Conservation (phyloP, 352 stramenopile species). For the Phytophthora meadii region DNA sequence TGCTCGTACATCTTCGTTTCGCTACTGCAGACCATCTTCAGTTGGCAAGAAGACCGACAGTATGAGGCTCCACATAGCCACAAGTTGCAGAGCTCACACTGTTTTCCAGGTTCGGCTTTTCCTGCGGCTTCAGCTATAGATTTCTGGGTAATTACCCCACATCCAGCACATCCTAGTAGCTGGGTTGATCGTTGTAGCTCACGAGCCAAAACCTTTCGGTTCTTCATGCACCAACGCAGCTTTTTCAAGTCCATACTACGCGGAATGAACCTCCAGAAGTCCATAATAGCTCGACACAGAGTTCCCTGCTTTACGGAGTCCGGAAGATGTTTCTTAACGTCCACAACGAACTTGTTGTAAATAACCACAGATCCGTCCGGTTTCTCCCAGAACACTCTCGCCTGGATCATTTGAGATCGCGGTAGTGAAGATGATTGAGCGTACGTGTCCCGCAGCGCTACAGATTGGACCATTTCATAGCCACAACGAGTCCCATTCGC, state of each 20-base stretch:
- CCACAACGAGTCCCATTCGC: conserved; percentile 16
- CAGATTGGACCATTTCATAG: conserved; percentile 32
- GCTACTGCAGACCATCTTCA: conserved; percentile 20
- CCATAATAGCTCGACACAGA: conserved; percentile 19
- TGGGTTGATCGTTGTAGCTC: conserved; percentile 8
- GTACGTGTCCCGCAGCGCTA: conserved; percentile 12
- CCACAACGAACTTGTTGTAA: conserved; percentile 27
- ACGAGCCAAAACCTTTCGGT: conserved; percentile 13
- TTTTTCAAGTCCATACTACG: conserved; percentile 27
- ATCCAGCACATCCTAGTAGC: conserved; percentile 11
- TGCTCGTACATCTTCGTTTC: conserved; percentile 23
- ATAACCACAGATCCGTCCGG: conserved; percentile 18
- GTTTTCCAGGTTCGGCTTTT: conserved; percentile 2
- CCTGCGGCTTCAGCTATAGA: conserved; percentile 2
- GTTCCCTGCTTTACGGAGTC: conserved; percentile 21
- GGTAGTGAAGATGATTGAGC: conserved; percentile 8
- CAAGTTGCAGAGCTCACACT: conserved; percentile 21
- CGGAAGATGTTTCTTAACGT: conserved; percentile 25
- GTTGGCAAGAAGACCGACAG: conserved; percentile 13
- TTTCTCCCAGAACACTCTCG: conserved; percentile 28
- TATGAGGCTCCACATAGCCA: conserved; percentile 15
- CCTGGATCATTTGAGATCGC: conserved; percentile 21
- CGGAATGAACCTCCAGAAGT: conserved; percentile 34
- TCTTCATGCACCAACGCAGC: conserved; percentile 24
- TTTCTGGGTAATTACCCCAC: conserved; percentile 14